phyloP scores from a whole-genome alignment of 768 basidiomycete genomes.

The Tephrocybe sp. region DNA sequence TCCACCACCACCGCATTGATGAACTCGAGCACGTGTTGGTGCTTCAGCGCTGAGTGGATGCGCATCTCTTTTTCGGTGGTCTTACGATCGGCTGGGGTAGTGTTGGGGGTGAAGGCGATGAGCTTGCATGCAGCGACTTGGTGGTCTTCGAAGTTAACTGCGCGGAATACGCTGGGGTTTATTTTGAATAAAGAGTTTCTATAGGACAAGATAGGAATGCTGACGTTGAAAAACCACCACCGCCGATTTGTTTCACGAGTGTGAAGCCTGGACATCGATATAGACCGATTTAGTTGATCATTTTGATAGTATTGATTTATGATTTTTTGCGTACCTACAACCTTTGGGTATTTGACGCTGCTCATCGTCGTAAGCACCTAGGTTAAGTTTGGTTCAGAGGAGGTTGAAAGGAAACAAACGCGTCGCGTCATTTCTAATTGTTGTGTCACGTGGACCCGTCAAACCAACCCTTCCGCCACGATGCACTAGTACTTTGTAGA shows the following conservation, averaged over 20 bases:
- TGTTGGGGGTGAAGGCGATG: slow-evolving; percentile 58
- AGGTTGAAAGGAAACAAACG: too few species aligned
- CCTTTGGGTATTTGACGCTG: slow-evolving; percentile 34
- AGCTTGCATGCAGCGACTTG: slow-evolving; percentile 88
- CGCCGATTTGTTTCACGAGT: slow-evolving; percentile 75
- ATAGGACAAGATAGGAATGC: slow-evolving; percentile 15
- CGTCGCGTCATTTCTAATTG: too few species aligned
- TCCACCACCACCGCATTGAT: slow-evolving; percentile 77
- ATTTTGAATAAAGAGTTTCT: background rate
- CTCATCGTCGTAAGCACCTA: slow-evolving; percentile 4
- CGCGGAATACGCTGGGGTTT: slow-evolving; percentile 70
- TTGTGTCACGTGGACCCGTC: too few species aligned
- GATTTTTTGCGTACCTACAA: slow-evolving; percentile 30
- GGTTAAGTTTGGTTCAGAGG: too few species aligned
- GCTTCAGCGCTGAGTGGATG: slow-evolving; percentile 78
- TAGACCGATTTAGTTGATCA: background rate
- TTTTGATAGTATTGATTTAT: background rate
- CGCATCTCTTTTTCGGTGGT: slow-evolving; percentile 89
- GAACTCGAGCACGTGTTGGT: slow-evolving; percentile 81
- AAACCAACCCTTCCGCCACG: too few species aligned
- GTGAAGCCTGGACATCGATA: slow-evolving; percentile 52
- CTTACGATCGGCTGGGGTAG: slow-evolving; percentile 71
- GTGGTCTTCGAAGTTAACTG: slow-evolving; percentile 64
- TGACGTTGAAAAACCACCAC: slow-evolving; percentile 85
- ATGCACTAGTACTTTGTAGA: too few species aligned